A percentile compares a stretch with the other conserved stretches of the same genome.
phyloP scores from a whole-genome alignment of 768 basidiomycete genomes.

The Serendipita sp. region DNA sequence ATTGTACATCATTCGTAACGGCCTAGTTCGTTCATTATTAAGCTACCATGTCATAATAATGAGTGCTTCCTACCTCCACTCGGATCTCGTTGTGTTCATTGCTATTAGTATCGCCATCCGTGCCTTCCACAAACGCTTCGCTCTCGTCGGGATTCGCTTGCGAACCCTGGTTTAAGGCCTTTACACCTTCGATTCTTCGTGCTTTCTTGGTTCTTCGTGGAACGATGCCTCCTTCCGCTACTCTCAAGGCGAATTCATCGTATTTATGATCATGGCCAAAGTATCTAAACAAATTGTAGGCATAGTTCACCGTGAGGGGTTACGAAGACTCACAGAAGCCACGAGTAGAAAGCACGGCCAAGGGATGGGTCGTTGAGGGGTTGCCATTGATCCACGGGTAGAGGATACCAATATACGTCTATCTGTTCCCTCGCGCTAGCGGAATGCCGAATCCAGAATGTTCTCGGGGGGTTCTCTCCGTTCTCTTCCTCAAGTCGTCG shows the following conservation, averaged over 20 bases:
- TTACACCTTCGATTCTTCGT: neutral
- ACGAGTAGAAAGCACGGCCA: neutral
- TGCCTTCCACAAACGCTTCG: neutral
- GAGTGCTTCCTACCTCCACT: too few species aligned
- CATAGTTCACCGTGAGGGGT: neutral
- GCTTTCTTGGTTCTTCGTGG: neutral
- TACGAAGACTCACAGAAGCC: neutral
- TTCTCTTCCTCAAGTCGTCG: constrained; percentile 15
- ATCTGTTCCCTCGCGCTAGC: constrained; percentile 11
- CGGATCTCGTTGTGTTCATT: neutral
- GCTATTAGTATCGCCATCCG: neutral
- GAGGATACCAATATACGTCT: constrained; percentile 10
- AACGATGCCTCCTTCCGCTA: constrained; percentile 1
- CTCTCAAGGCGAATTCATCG: neutral
- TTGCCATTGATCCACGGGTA: neutral
- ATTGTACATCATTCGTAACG: neutral
- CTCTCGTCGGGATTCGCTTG: neutral
- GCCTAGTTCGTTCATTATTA: constrained; percentile 12
- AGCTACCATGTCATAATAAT: too few species aligned
- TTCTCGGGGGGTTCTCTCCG: neutral
- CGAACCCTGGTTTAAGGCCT: neutral
- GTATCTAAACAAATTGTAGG: neutral
- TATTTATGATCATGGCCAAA: constrained; percentile 2
- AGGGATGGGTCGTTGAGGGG: neutral
- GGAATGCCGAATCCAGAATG: constrained; percentile 10